Base-by-base conservation (phyloP, 805 yeast species). In the Nakazawaea ishiwadae region DNA sequence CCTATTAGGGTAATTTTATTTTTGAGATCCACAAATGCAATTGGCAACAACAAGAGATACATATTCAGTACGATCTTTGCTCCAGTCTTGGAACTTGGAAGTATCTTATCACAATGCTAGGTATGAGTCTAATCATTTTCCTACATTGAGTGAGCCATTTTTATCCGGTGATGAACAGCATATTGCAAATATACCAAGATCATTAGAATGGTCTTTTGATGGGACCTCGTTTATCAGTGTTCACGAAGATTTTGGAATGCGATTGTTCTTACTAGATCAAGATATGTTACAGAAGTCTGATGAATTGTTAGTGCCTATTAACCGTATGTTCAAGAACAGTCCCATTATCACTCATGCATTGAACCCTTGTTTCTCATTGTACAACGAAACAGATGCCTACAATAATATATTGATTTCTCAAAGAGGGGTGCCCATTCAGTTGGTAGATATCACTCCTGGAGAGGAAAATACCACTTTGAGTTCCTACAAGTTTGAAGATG, bases 121-220 rank as follows among this genome's bases (percentile, higher is more conserved):
- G n/a, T n/a, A n/a, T n/a, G n/a, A n/a, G n/a, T n/a, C n/a, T n/a
- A n/a, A n/a, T n/a, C n/a, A n/a, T n/a, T n/a, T n/a, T n/a, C n/a
- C n/a, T n/a, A n/a, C n/a, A n/a, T n/a, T n/a, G n/a, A n/a, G n/a
- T n/a, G n/a, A n/a, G n/a, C n/a, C n/a, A n/a, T n/a, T n/a, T n/a
- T n/a, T n/a, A n/a, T n/a, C n/a, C n/a, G n/a, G n/a, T n/a, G n/a
- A n/a, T n/a, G n/a, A n/a, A n/a, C n/a, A n/a, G n/a, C n/a, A n/a
- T n/a, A n/a, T n/a, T n/a, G n/a, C n/a, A n/a, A n/a, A n/a, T 20
- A 18, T 29, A 8, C 31, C 43, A 5, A 32, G 38, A 12, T 30
- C 20, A 17, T 23, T 66, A 1, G 46, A 40, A 16, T 68, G 73
- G 71, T 56, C 70, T 2, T n/a, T 35, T 3, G 73, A 69, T 44